Conservation (phyloP, 352 stramenopile genomes). For the Hyaloperonospora arabidopsidis region DNA sequence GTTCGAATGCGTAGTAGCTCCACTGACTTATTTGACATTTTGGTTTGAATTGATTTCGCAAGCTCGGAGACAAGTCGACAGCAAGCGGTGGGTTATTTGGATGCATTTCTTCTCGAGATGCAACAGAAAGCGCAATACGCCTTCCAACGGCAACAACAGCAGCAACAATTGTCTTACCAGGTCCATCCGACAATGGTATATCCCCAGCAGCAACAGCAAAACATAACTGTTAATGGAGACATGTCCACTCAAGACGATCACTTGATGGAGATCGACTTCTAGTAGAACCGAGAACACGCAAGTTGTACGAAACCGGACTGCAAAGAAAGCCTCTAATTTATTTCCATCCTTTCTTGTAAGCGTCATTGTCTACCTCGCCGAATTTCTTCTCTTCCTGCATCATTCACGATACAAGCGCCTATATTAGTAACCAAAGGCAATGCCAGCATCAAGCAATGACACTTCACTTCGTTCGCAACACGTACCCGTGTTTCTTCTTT, state of each 20-base stretch:
- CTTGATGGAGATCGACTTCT: slow-evolving; percentile 56
- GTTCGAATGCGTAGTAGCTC: not conserved
- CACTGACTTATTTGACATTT: slow-evolving; percentile 6
- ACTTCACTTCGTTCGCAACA: not conserved
- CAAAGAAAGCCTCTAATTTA: slow-evolving; percentile 34
- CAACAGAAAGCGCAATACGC: slow-evolving; percentile 39
- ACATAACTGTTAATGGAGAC: slow-evolving; percentile 9
- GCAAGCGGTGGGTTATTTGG: slow-evolving; percentile 48
- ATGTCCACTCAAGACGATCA: slow-evolving; percentile 32
- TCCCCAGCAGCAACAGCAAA: slow-evolving; percentile 22
- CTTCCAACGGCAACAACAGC: slow-evolving; percentile 26
- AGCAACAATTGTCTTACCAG: slow-evolving; percentile 33
- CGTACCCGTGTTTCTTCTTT: slow-evolving; percentile 59
- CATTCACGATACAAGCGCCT: slow-evolving; percentile 1
- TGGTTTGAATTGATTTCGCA: slow-evolving; percentile 13
- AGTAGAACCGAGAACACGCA: slow-evolving; percentile 16
- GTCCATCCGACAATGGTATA: slow-evolving; percentile 24
- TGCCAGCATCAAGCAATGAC: not conserved
- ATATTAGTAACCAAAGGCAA: slow-evolving; percentile 7
- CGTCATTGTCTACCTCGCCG: slow-evolving; percentile 54
- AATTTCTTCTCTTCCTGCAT: slow-evolving; percentile 51
- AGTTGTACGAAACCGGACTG: slow-evolving; percentile 15
- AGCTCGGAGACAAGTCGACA: slow-evolving; percentile 35
- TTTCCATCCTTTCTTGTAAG: slow-evolving; percentile 79
- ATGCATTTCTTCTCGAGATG: slow-evolving; percentile 57